Evolutionary conservation across 2,329 filamentous ascomycete genomes (phyloP), one percentile per base, ranked within the genome.

Genomic region (Pestalotiopsis sp.): DNA sequence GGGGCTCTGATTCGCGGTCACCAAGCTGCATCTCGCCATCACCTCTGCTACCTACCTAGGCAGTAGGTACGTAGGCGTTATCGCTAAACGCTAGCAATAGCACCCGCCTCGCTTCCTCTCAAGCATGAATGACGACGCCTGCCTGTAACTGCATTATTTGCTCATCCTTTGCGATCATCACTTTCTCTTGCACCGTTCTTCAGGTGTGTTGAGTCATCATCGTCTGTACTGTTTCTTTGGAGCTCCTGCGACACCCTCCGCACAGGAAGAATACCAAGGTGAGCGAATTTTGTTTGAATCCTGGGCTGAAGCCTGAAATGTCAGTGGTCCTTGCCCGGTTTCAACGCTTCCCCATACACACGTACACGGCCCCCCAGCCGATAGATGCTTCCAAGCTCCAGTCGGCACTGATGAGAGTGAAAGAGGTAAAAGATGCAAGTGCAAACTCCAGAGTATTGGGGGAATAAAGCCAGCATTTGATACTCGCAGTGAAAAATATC

Each of bases 1-100:
- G 38, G 61, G 61, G 61, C 61, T 64, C 61, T 64, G 61, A 64
- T 64, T 64, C 61, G 61, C 39, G 59, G 59, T 36, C 17, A 14
- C 13, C n/a, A 20, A 39, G 12, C n/a, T 36, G 27, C 27, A 17
- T n/a, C 31, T 36, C 25, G 59, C 59, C 59, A 59, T 36, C 57
- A 36, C 57, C 57, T 59, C 25, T 13, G 57, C 57, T 52, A 52
- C 23, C 23, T 23, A 23, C 23, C 23, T 23, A 23, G 23, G 23
- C 23, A 23, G 23, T 23, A 23, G 23, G 23, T 23, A 23, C 6
- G 45, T 52, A 36, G 31, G 31, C 31, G 57, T 59, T 59, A 59
- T 59, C 57, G 57, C 17, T 59, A 4, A 36, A 17, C 23, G 57
- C 57, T 59, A 36, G 57, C 45, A 52, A 36, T 36, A 36, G 31